Conservation (phyloP, 495 filamentous ascomycete genomes). For the Sporormia fimetaria region DNA sequence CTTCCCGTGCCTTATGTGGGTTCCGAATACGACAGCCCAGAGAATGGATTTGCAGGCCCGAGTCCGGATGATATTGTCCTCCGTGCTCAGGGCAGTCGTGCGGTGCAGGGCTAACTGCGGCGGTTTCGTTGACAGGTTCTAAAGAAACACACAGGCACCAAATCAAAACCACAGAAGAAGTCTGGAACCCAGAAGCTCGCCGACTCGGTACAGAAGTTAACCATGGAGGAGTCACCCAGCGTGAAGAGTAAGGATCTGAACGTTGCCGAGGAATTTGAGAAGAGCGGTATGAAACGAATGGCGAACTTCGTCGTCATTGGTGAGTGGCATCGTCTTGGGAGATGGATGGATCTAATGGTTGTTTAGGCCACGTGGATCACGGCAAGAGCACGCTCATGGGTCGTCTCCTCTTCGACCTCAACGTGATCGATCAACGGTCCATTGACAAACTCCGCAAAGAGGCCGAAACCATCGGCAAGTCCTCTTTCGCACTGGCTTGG, state of each 20-base stretch:
- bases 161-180: conserved; percentile 38
- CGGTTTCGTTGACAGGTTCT: conserved; percentile 12
- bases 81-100: conserved; percentile 84
- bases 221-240: conserved; percentile 56
- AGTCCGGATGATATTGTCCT: conserved; percentile 89
- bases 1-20: conserved; percentile 45
- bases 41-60: conserved; percentile 67
- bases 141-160: conserved; percentile 35
- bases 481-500: conserved; percentile 94
- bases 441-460: conserved; percentile 80
- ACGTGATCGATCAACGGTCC: conserved; percentile 74
- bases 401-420: conserved; percentile 76
- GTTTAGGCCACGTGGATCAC: conserved; percentile 82
- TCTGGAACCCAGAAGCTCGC: conserved; percentile 35
- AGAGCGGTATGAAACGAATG: conserved; percentile 60
- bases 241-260: conserved; percentile 79
- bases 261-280: conserved; percentile 71
- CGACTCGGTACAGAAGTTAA: conserved; percentile 42
- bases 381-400: conserved; percentile 98
- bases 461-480: conserved; percentile 83
- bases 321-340: too few species aligned
- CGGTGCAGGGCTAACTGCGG: conserved; percentile 29
- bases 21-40: conserved; percentile 39
- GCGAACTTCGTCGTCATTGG: conserved; percentile 96
- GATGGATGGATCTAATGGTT: neutral